Evolutionary conservation across 768 basidiomycete species (phyloP).

Genomic region (Leucocoprinus leucothites): DNA sequence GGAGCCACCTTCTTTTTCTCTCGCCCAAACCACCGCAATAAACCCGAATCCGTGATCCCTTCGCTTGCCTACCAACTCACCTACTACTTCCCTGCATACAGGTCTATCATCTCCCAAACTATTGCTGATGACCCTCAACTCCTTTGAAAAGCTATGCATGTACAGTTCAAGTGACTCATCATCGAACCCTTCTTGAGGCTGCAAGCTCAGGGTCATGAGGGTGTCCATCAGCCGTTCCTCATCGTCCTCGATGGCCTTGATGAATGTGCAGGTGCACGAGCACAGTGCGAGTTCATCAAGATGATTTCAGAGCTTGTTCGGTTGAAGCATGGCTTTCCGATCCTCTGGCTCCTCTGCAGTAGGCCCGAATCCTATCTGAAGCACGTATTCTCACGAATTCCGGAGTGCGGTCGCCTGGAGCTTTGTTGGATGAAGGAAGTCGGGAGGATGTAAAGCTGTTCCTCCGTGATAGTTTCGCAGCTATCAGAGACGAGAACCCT

Average conservation of each 20-base stretch:
- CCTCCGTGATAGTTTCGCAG: not conserved
- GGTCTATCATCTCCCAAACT: not conserved
- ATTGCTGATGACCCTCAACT: not conserved
- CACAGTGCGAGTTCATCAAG: not conserved
- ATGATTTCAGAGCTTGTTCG: constrained; percentile 2
- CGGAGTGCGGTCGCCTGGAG: not conserved
- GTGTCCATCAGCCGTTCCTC: not conserved
- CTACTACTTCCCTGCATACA: not conserved
- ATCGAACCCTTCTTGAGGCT: not conserved
- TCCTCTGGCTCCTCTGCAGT: not conserved
- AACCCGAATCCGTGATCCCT: not conserved
- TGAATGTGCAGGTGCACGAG: constrained; percentile 7
- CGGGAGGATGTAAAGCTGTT: not conserved
- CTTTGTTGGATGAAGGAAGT: not conserved
- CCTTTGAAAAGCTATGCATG: not conserved
- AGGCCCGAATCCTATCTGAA: not conserved
- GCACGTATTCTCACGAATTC: not conserved
- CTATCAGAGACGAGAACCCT: not conserved
- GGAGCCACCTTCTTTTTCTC: constrained; percentile 13
- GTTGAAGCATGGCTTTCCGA: not conserved
- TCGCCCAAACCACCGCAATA: not conserved
- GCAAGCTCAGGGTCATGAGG: not conserved
- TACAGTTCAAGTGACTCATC: constrained; percentile 5
- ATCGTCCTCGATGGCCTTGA: constrained; percentile 11
- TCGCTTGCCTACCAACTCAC: constrained; percentile 9